Evolutionary conservation across 805 yeast species (phyloP).

Genomic region (Lipomyces sp.): DNA sequence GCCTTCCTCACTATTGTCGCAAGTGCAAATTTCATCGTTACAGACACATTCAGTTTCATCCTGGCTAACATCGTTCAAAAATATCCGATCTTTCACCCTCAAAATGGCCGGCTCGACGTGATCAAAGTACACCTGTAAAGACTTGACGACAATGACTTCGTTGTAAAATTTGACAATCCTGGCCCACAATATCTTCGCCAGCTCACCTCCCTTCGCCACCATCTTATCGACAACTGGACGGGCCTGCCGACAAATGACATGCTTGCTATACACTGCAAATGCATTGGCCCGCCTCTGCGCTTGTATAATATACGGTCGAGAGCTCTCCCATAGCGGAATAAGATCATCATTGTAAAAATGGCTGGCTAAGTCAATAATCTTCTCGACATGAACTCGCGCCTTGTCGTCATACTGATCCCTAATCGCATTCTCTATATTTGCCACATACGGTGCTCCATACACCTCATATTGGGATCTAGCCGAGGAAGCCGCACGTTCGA

Average conservation of each 20-base stretch:
- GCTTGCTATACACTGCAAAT: constrained; percentile 2
- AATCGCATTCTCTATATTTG: neutral
- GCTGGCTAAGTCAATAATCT: neutral
- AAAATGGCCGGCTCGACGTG: constrained; percentile 10
- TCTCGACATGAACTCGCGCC: constrained; percentile 11
- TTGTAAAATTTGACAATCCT: constrained; percentile 2
- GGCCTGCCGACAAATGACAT: neutral
- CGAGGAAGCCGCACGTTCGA: constrained; percentile 8
- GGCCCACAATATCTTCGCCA: constrained; percentile 1
- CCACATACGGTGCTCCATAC: constrained; percentile 2
- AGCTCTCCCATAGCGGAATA: constrained; percentile 7
- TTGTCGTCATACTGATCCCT: constrained; percentile 2
- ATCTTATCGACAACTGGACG: constrained; percentile 1
- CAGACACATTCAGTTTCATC: neutral
- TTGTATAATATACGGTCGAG: constrained; percentile 1
- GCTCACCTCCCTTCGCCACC: neutral
- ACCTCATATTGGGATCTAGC: constrained; percentile 8
- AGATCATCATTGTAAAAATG: neutral
- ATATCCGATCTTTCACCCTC: constrained; percentile 8
- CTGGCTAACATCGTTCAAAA: neutral
- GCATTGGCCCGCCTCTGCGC: neutral
- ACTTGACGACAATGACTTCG: constrained; percentile 5
- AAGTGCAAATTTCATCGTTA: neutral
- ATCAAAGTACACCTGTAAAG: neutral
- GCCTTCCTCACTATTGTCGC: constrained; percentile 8